Base-by-base conservation (phyloP, 768 basidiomycete genomes). In the Collybia mongolica region DNA sequence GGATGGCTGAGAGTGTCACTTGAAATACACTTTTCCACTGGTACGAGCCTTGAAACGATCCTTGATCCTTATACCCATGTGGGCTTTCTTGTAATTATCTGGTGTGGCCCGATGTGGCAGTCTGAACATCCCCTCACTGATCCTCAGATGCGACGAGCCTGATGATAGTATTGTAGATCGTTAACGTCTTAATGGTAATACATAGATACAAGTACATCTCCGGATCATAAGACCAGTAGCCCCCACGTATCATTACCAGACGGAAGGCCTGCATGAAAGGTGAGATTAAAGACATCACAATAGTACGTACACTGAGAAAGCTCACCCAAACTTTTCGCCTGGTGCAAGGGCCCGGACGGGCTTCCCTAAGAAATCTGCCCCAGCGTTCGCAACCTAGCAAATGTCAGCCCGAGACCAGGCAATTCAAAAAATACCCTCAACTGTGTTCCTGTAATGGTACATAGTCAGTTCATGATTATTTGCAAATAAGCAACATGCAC, bases 1-100 rank as follows among this genome's bases (percentile, higher is more conserved):
- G 64, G 46, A 80, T 80, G 76, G 76, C 71, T 6, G 69, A 69
- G n/a, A 60, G 72, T 18, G 66, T 80, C 6, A 57, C 54, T 2
- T 71, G 58, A 60, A 23, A n/a, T 43, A 15, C n/a, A 23, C 18
- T 51, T 24, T 32, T 7, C 37, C 29, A 20, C 18, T 11, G 32
- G 11, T 32, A 11, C 5, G 44, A 2, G 39, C 7, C 19, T 40
- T 8, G 26, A 38, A 19, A 7, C 6, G 11, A 40, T 15, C 7
- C 9, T 32, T 45, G 11, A 40, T 15, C 7, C 9, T 32, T 45
- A 18, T 9, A 29, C 18, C 26, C 14, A 5, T 28, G n/a, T 23
- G 23, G 24, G n/a, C 12, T 24, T n/a, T 11, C 42, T 5, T 6
- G 11, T 8, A 6, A 45, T 40, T 15, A 40, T 40, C 39, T 12